phyloP scores from a whole-genome alignment of 208 protist genomes.

The Leishmania guyanensis region DNA sequence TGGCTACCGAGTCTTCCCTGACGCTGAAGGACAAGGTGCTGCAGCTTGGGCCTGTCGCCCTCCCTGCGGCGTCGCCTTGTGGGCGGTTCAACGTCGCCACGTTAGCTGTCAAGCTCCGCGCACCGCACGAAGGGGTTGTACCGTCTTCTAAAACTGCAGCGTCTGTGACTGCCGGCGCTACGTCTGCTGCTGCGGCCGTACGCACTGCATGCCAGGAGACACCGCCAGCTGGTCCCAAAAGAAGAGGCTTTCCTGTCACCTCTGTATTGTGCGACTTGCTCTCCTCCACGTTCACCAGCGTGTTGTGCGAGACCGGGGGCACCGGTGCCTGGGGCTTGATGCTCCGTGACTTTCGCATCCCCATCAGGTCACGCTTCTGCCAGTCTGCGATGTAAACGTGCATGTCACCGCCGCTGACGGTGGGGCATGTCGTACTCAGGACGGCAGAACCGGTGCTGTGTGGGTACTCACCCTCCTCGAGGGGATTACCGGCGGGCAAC shows the following conservation, averaged over 20 bases:
- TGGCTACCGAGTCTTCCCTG: background rate
- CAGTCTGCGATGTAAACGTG: constrained; percentile 7
- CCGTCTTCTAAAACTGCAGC: background rate
- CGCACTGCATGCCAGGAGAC: background rate
- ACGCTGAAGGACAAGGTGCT: background rate
- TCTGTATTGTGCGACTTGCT: constrained; percentile 6
- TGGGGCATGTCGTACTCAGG: background rate
- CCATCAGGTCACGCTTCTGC: constrained; percentile 8
- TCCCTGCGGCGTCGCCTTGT: background rate
- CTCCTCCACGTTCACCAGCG: constrained; percentile 17
- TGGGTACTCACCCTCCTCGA: background rate
- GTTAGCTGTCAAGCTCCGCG: background rate
- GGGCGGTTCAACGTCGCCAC: no score
- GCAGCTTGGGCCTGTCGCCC: background rate
- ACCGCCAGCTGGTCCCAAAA: background rate
- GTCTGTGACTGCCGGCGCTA: background rate
- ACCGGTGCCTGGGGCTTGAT: constrained; percentile 6
- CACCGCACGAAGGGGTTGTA: background rate
- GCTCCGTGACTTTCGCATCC: constrained; percentile 6
- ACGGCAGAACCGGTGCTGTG: background rate
- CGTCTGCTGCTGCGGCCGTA: background rate
- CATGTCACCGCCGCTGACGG: background rate
- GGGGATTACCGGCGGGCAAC: background rate
- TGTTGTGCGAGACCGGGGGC: constrained; percentile 7
- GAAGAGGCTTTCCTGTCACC: background rate